Evolutionary conservation across 441 rosid genomes (phyloP).

Genomic region (Populus hybrid): DNA sequence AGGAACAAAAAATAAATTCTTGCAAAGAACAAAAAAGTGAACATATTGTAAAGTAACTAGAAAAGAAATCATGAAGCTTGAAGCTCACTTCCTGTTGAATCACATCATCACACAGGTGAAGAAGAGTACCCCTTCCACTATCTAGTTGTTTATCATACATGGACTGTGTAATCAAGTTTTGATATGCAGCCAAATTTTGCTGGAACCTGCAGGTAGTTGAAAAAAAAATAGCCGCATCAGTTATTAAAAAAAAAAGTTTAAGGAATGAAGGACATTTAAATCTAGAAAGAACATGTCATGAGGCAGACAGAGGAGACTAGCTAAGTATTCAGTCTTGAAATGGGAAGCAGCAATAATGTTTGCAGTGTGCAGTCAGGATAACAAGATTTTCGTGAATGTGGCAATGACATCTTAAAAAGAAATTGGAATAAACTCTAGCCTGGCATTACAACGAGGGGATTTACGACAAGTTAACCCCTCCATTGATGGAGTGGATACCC

Average conservation of each 20-base stretch:
- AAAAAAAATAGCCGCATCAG: conserved; percentile 18
- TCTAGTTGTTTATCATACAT: conserved; percentile 97
- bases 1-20: background rate
- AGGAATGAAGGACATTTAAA: background rate
- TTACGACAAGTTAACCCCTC: background rate
- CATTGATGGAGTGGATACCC: background rate
- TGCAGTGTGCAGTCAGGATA: background rate
- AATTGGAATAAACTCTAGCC: background rate
- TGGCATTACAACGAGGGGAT: background rate
- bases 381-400: background rate
- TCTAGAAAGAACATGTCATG: background rate
- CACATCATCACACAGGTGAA: conserved; percentile 93
- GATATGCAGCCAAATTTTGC: conserved; percentile 75
- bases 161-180: conserved; percentile 80
- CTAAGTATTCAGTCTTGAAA: background rate
- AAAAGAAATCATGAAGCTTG: background rate
- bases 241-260: background rate
- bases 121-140: conserved; percentile 93
- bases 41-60: background rate
- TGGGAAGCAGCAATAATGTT: background rate
- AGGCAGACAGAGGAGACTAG: background rate
- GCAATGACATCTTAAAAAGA: background rate
- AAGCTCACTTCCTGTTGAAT: conserved; percentile 82
- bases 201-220: conserved; percentile 58
- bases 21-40: background rate